Percentiles rank a stretch among this genome's conserved stretches.
Evolutionary conservation across 2,329 filamentous ascomycete genomes (phyloP).

Genomic region (Sporothrix curviconia): DNA sequence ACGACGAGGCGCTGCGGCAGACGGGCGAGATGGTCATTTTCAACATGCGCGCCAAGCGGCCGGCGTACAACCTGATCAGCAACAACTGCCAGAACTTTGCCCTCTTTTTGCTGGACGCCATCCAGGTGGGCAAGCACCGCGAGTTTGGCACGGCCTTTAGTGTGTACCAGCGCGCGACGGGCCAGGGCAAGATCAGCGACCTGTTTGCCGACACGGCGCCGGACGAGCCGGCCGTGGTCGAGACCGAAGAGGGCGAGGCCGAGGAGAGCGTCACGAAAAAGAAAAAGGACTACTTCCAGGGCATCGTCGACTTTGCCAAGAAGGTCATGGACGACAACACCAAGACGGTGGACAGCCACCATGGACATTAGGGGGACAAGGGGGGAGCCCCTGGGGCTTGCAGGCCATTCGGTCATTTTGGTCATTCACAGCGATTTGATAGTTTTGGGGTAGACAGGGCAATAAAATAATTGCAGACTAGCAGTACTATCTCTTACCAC

Average conservation of each 20-base stretch:
- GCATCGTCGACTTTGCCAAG: slow-evolving; percentile 42
- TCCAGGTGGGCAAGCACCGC: slow-evolving; percentile 43
- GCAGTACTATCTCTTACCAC: no score
- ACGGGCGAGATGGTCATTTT: slow-evolving; percentile 47
- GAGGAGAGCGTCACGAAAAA: slow-evolving; percentile 11
- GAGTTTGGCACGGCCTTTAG: slow-evolving; percentile 49
- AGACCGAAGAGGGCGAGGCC: slow-evolving; percentile 18
- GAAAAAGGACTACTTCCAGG: slow-evolving; percentile 24
- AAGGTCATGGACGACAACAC: slow-evolving; percentile 51
- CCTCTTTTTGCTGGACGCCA: slow-evolving; percentile 45
- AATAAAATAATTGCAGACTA: no score
- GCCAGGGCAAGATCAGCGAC: slow-evolving; percentile 43
- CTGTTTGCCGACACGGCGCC: slow-evolving; percentile 38
- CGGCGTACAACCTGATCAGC: slow-evolving; percentile 51
- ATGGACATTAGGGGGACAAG: neutral
- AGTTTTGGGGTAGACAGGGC: no score
- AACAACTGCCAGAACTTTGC: slow-evolving; percentile 57
- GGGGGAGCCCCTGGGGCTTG: no score
- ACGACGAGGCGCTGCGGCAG: slow-evolving; percentile 45
- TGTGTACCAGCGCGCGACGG: slow-evolving; percentile 46
- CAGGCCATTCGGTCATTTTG: no score
- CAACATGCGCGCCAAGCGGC: slow-evolving; percentile 41
- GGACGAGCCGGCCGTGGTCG: slow-evolving; percentile 26
- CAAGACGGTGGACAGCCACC: slow-evolving; percentile 40
- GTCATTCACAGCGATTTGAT: no score